Percentiles rank a stretch among this genome's conserved stretches.
These are phyloP conservation scores for Strigomonas culicis DNA, from an alignment of 208 protist genomes.

Conservation along the genomic window DNA sequence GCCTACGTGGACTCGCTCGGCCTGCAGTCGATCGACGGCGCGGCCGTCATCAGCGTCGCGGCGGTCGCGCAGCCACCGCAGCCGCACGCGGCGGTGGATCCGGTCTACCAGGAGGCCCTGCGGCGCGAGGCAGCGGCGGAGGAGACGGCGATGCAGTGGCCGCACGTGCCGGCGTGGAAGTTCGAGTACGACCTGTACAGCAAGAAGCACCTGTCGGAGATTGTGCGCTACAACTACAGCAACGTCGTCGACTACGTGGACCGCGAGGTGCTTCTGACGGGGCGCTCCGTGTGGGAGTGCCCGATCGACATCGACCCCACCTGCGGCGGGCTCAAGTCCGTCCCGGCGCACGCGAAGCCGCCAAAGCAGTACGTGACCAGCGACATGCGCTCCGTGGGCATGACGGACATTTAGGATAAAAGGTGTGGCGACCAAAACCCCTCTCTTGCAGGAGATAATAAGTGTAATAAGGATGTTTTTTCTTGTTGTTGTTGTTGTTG, in stretches of 20 bases:
- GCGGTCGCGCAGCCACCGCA: constrained; percentile 29
- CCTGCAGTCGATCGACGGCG: constrained; percentile 63
- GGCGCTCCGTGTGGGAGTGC: constrained; percentile 85
- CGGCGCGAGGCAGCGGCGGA: constrained; percentile 64
- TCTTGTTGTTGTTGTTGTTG: constrained; percentile 1
- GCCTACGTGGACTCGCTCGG: constrained; percentile 63
- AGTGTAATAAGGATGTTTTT: constrained; percentile 5
- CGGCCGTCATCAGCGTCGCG: constrained; percentile 43
- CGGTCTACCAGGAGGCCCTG: constrained; percentile 73
- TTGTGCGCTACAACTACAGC: constrained; percentile 89
- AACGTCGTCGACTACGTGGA: constrained; percentile 93
- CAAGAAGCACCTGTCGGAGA: constrained; percentile 59
- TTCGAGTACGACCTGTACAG: constrained; percentile 79
- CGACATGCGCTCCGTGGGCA: constrained; percentile 49
- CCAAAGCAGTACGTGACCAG: constrained; percentile 69
- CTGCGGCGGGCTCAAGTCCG: constrained; percentile 72
- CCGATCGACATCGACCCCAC: constrained; percentile 87
- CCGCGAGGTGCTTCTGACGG: constrained; percentile 86
- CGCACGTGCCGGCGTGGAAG: constrained; percentile 86
- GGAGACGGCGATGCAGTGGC: constrained; percentile 86
- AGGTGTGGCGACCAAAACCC: not conserved
- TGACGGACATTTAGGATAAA: constrained; percentile 66
- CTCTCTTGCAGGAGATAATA: constrained; percentile 8
- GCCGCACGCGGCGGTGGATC: constrained; percentile 58
- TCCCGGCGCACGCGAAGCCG: constrained; percentile 77